phyloP scores from a whole-genome alignment of 116 monocot species.

The Posidonia oceanica region DNA sequence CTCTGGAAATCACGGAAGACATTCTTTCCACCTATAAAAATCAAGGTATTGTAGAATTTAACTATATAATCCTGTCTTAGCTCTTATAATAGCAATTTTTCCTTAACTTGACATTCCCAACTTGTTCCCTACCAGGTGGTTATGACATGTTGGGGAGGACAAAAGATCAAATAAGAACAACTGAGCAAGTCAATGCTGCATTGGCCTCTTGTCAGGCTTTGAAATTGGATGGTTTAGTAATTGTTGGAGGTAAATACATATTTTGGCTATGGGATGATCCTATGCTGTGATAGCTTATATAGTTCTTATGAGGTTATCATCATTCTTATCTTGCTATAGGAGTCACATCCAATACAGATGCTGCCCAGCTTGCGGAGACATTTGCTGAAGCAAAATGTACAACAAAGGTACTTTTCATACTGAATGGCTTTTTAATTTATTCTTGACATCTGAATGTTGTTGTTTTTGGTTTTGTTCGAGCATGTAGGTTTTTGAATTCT shows the following conservation, averaged over 20 bases:
- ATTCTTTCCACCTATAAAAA: constrained; percentile 66
- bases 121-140: constrained; percentile 36
- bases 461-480: background rate
- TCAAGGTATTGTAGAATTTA: constrained; percentile 37
- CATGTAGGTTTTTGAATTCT: background rate
- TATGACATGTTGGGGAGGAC: constrained; percentile 82
- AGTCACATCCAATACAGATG: constrained; percentile 82
- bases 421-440: background rate
- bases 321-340: constrained; percentile 21
- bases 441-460: background rate
- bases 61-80: background rate
- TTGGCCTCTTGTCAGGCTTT: constrained; percentile 47
- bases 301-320: background rate
- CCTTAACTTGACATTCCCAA: background rate
- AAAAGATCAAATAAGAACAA: constrained; percentile 72
- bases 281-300: background rate
- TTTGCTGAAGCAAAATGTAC: constrained; percentile 70
- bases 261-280: background rate
- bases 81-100: background rate
- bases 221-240: constrained; percentile 73
- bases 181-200: constrained; percentile 74
- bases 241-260: constrained; percentile 58
- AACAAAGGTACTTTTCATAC: constrained; percentile 41
- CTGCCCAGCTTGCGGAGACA: constrained; percentile 73
- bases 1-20: constrained; percentile 67